phyloP scores from a whole-genome alignment of 2,329 filamentous ascomycete species.

The Clonostachys rosea region DNA sequence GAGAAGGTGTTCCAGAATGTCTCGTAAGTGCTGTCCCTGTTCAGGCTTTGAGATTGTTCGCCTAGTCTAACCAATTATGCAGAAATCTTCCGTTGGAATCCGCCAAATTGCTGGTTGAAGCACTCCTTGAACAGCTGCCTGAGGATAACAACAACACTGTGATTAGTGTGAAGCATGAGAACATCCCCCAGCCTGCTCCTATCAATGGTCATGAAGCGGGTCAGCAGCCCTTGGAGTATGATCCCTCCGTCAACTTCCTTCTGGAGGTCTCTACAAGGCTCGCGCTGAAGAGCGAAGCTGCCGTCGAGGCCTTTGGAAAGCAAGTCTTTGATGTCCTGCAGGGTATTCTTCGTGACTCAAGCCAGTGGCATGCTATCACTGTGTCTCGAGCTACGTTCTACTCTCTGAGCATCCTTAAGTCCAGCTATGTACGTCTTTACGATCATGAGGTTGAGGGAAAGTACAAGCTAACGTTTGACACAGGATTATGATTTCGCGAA shows the following conservation, averaged over 20 bases:
- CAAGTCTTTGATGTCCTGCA: conserved; percentile 77
- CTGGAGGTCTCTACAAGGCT: conserved; percentile 85
- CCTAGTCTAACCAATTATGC: background rate
- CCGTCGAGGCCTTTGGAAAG: conserved; percentile 70
- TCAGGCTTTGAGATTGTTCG: too few species aligned
- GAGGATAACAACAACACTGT: conserved; percentile 74
- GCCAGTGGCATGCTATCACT: conserved; percentile 75
- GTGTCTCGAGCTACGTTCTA: conserved; percentile 85
- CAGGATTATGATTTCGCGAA: conserved; percentile 88
- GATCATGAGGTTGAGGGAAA: background rate
- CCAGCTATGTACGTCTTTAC: conserved; percentile 70
- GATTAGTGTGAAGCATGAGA: conserved; percentile 86
- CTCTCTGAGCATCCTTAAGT: conserved; percentile 72
- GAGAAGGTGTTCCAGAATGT: conserved; percentile 80
- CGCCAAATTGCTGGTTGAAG: conserved; percentile 45
- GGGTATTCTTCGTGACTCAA: conserved; percentile 72
- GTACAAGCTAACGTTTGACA: background rate
- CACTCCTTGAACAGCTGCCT: conserved; percentile 78
- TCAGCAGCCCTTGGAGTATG: conserved; percentile 59
- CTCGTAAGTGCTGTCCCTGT: conserved; percentile 45
- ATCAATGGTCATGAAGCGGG: conserved; percentile 32
- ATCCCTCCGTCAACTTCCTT: conserved; percentile 84
- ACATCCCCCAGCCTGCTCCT: conserved; percentile 55
- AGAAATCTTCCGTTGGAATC: conserved; percentile 30
- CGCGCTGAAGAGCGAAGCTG: conserved; percentile 69